Evolutionary conservation across 306 rosid species (phyloP), one percentile per base, ranked within the genome.

Genomic region (Quercus mongolica): DNA sequence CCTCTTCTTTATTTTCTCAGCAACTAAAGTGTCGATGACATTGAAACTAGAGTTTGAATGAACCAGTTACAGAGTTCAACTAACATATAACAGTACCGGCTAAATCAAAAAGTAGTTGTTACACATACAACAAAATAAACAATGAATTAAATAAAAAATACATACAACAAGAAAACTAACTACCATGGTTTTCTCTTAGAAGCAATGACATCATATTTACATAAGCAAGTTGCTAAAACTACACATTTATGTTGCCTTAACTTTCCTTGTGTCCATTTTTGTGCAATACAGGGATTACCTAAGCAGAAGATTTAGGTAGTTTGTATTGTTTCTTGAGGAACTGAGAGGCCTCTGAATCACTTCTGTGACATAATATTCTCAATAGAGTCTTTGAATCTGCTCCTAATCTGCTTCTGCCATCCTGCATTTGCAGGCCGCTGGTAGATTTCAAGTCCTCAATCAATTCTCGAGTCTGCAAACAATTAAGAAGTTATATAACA

Each of bases 271-370:
- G 54, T 75, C 61, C 11, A 20, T 31, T 19, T 23, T 7, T 17
- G 30, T 20, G 59, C 25, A 54, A 6, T 44, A 73, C 73, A 71
- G 77, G 77, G 3, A 69, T 64, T 54, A 70, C 77, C 89, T 94
- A 94, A 31, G 86, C 89, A 20, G 89, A 82, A 49, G 99, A 91
- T 73, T 88, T 92, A 1, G 98, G 99, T 31, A 95, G 90, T 85
- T 90, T 95, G 92, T 76, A 95, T 86, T 95, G 99, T 86, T 93
- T 95, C 93, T 92, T 95, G 55, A 95, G 88, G 82, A 95, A 95
- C 41, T 87, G 97, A 52, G 98, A 91, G 70, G 99, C 99, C 76
- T 91, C 99, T 44, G 97, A 82, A 78, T 93, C 98, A 78, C 85
- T 82, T 78, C 99, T 87, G 68, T 95, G 99, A 80, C 98, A 93